phyloP scores from a whole-genome alignment of 768 basidiomycete genomes.

The Tricholoma flavovirens region DNA sequence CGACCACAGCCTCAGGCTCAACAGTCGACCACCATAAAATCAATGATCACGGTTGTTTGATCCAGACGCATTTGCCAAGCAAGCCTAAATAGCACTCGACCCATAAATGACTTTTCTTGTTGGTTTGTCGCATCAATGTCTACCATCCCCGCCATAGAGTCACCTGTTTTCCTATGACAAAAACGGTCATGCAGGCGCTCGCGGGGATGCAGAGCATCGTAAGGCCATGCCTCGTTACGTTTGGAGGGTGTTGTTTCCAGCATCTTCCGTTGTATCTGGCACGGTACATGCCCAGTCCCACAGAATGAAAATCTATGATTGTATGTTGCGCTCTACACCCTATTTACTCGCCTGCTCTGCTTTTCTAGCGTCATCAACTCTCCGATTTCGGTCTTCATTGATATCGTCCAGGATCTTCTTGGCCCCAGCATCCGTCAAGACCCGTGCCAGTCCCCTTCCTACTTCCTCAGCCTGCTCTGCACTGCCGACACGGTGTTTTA shows the following conservation, averaged over 20 bases:
- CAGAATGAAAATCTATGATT: neutral
- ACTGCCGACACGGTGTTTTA: constrained; percentile 45
- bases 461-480: constrained; percentile 59
- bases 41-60: neutral
- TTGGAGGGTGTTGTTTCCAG: constrained; percentile 16
- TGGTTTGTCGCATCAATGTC: constrained; percentile 24
- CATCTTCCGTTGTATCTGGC: constrained; percentile 22
- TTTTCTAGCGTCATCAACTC: constrained; percentile 36
- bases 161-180: constrained; percentile 48
- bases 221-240: constrained; percentile 21
- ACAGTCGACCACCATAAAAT: too few species aligned
- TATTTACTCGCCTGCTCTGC: constrained; percentile 19
- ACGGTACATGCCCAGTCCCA: constrained; percentile 19
- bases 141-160: constrained; percentile 63
- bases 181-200: constrained; percentile 58
- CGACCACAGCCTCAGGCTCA: constrained; percentile 1
- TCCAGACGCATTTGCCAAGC: constrained; percentile 6
- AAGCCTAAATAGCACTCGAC: constrained; percentile 6
- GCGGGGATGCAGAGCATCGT: constrained; percentile 54
- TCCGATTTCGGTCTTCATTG: constrained; percentile 52
- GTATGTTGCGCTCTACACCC: neutral
- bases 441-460: constrained; percentile 60
- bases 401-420: constrained; percentile 80
- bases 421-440: constrained; percentile 67
- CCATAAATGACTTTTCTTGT: constrained; percentile 16